Evolutionary conservation across 2,329 filamentous ascomycete genomes (phyloP), one percentile per base, ranked within the genome.

Genomic region (Sclerotinia subarctica): DNA sequence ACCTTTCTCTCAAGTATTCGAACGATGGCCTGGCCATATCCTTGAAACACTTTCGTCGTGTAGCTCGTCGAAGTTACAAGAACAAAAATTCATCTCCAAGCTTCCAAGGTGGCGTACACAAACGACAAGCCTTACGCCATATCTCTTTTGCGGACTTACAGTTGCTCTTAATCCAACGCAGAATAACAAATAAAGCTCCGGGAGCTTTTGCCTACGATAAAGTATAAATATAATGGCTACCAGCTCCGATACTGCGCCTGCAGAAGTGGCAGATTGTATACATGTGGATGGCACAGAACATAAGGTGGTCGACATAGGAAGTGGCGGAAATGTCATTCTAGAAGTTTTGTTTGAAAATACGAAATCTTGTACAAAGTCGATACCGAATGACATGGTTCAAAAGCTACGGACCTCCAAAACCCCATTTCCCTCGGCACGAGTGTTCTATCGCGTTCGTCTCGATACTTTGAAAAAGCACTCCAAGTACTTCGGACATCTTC

Each of bases 401-500:
- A 63, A 80, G 79, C 53, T 75, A 24, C 69, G 68, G 38, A 69
- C 64, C 19, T 72, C 73, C 38, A 76, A 76, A 59, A 29, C 69
- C 7, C 68, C 71, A 7, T 70, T 74, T 29, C 72, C 74, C 6
- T 75, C 73, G 15, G 70, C 73, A 11, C 67, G 75, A 67, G 72
- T 74, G 2, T 68, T 77, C 47, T 93, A 89, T 74, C 84, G 90
- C 35, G 89, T 91, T 54, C 82, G 84, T 63, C 79, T 88, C 1
- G 80, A 80, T 17, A 79, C 79, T 0, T 80, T 93, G 46, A 85
- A 83, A 77, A 81, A 81, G 70, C 82, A 86, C 70, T 93, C 90
- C 6, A 85, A 85, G 68, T 93, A 92, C 77, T 93, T 93, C 76
- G 83, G 82, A 67, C 87, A 86, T 68, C 82, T 93, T 21, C 82